phyloP scores from a whole-genome alignment of 176 grass and related monocot genomes.

The Tillandsia leiboldiana region DNA sequence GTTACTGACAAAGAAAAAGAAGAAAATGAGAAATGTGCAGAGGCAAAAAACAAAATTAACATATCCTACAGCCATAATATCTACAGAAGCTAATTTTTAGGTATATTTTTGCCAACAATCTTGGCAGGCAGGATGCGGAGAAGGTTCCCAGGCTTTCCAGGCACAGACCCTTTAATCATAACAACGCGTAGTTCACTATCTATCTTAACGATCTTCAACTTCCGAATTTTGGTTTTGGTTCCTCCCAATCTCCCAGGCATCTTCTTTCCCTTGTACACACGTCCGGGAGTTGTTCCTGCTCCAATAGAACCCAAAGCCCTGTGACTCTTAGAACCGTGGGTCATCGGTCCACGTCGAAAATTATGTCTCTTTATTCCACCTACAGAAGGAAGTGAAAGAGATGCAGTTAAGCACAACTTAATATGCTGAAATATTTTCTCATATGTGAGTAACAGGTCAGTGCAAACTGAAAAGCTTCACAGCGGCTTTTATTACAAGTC shows the following conservation, averaged over 20 bases:
- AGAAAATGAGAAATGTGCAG: background rate
- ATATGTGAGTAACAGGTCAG: too few species aligned
- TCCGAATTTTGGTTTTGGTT: constrained; percentile 76
- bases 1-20: background rate
- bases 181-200: constrained; percentile 65
- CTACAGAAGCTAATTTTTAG: constrained; percentile 45
- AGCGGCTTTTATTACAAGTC: too few species aligned
- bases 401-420: background rate
- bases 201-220: constrained; percentile 75
- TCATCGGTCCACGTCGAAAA: constrained; percentile 80
- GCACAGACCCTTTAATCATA: constrained; percentile 83
- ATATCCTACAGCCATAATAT: background rate
- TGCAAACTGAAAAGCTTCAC: too few species aligned
- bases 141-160: constrained; percentile 86
- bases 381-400: constrained; percentile 6
- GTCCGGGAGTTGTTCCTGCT: constrained; percentile 70
- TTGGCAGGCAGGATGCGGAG: constrained; percentile 82
- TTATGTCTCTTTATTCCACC: constrained; percentile 98
- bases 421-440: too few species aligned
- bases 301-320: constrained; percentile 86
- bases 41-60: background rate
- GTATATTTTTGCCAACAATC: constrained; percentile 80
- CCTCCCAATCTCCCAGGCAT: constrained; percentile 92
- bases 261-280: constrained; percentile 88
- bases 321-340: constrained; percentile 93